Conservation (phyloP, 495 filamentous ascomycete species). For the Aspergillus bertholletiae region DNA sequence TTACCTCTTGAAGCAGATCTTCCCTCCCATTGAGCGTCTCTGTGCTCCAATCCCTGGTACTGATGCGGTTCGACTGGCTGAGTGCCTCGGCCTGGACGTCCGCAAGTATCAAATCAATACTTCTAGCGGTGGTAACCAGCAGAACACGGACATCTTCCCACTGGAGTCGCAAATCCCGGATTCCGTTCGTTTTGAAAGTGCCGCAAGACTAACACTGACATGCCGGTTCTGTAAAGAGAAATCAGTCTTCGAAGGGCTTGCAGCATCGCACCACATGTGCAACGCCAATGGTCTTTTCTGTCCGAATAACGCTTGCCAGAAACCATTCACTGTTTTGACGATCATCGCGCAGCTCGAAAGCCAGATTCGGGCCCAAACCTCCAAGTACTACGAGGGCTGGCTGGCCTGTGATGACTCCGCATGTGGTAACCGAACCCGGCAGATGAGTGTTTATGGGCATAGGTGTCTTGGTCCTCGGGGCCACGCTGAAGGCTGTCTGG, state of each 20-base stretch:
- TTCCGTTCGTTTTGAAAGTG: constrained; percentile 72
- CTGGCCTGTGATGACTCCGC: constrained; percentile 83
- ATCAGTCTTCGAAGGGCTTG: constrained; percentile 72
- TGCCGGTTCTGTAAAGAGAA: constrained; percentile 75
- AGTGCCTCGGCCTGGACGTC: constrained; percentile 88
- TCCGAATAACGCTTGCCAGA: constrained; percentile 55
- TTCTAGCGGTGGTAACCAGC: constrained; percentile 48
- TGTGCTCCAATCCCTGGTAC: constrained; percentile 94
- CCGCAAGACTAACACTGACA: constrained; percentile 67
- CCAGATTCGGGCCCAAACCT: constrained; percentile 71
- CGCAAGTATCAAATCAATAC: constrained; percentile 77
- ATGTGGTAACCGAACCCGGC: constrained; percentile 83
- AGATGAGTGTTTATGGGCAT: constrained; percentile 88
- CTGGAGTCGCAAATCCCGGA: constrained; percentile 94
- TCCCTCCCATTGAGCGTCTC: constrained; percentile 95
- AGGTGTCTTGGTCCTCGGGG: constrained; percentile 85
- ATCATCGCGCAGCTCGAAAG: constrained; percentile 83
- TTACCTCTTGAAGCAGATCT: constrained; percentile 97
- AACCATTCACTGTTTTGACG: constrained; percentile 63
- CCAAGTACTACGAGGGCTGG: constrained; percentile 89
- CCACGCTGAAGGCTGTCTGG: constrained; percentile 76
- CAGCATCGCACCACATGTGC: constrained; percentile 51
- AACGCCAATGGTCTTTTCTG: constrained; percentile 74
- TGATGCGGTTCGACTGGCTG: constrained; percentile 80
- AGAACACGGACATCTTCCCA: constrained; percentile 65